Base-by-base conservation (phyloP, 805 yeast species). In the Candida ficus region DNA sequence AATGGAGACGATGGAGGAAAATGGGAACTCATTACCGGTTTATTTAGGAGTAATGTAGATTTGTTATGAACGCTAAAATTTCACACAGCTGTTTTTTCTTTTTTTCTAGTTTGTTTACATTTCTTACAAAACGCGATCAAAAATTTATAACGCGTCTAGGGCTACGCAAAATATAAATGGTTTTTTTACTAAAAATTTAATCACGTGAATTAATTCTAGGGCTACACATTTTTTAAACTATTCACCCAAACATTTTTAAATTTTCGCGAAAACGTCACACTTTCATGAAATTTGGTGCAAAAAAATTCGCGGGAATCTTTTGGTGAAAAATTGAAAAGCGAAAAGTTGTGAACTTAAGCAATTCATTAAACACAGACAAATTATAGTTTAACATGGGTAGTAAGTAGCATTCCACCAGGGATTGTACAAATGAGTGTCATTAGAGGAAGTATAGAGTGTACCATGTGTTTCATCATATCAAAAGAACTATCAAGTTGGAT, bases 321-420 rank as follows among this genome's bases (percentile, higher is more conserved):
- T 23, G 35, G 29, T 35, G 39, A 37, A 41, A 37, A 37, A 35
- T 31, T 40, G 39, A 37, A 38, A 38, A 37, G 25, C 36, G 34
- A 31, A 37, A 39, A 45, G 19, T 21, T 17, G 17, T 23, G 29
- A 17, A 25, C 30, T 30, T 8, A 29, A 32, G 32, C n/a, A n/a
- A 22, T 23, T 18, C 8, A 20, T 16, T 32, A 47, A 38, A 35
- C 48, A 47, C 46, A 47, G 21, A 28, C 36, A 40, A 37, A 38
- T 27, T 50, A 67, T 66, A 66, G 71, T 67, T 64, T 69, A 78
- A 66, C 71, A 80, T 80, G 87, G 71, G 84, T 76, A 80, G 87
- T 80, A 80, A 71, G 87, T 80, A 74, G 60, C 56, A 32, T 30
- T 46, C 34, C 34, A 5, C 26, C 17, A 4, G 8, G 14, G 14